Conservation (phyloP, 148 eudicot species). For the Fagopyrum homotropicum region DNA sequence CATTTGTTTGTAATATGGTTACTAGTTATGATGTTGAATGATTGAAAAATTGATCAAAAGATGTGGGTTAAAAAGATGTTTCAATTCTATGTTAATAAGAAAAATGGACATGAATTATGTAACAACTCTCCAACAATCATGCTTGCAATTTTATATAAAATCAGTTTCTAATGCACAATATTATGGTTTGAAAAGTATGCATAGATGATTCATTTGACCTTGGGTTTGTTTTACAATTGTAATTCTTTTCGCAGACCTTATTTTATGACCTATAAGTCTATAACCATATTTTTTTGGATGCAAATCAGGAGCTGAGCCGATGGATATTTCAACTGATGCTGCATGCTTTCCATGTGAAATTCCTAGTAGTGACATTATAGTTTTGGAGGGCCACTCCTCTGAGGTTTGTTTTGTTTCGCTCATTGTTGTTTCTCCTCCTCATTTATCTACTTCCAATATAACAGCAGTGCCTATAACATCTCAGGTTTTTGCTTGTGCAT, state of each 20-base stretch:
- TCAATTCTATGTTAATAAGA: not conserved
- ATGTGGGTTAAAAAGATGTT: not conserved
- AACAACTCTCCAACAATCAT: not conserved
- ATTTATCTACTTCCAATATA: conserved; percentile 8
- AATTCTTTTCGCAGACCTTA: not conserved
- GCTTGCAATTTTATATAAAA: not conserved
- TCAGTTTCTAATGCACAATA: not conserved
- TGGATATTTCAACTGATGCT: conserved; percentile 38
- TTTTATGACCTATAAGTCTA: not conserved
- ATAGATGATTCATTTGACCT: not conserved
- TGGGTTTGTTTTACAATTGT: not conserved
- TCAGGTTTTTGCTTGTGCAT: conserved; percentile 71
- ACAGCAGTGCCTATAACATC: not conserved
- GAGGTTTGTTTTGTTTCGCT: conserved; percentile 35
- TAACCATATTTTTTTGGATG: conserved; percentile 13
- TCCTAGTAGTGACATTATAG: conserved; percentile 39
- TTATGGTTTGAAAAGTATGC: not conserved
- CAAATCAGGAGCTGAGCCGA: conserved; percentile 38
- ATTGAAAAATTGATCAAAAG: not conserved
- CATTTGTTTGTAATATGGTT: not conserved
- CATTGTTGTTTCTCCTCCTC: not conserved
- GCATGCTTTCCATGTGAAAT: conserved; percentile 25
- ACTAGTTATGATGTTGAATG: not conserved
- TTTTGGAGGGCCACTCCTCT: conserved; percentile 58
- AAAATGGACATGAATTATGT: not conserved